Base-by-base conservation (phyloP, 2,329 filamentous ascomycete genomes). In the Paracorniculantispora psalliotae region DNA sequence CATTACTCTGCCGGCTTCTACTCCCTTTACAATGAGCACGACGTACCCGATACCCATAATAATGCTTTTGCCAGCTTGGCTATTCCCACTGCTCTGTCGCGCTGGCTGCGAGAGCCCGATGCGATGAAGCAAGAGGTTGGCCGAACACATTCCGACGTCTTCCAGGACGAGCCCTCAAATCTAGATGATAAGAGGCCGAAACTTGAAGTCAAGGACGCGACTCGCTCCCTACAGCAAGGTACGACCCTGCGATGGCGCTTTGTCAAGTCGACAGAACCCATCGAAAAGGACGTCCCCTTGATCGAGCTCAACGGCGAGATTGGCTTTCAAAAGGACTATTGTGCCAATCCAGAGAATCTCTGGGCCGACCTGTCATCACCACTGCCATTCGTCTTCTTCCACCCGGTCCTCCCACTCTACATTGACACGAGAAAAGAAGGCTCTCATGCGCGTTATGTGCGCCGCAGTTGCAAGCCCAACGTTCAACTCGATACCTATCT, bases 391-490 rank as follows among this genome's bases (percentile, higher is more conserved):
- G 89, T 93, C 25, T 91, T 92, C 70, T 93, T 97, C 73, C 92
- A 96, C 67, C 91, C 92, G 1, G 82, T 87, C 60, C 83, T 97
- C 9, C 93, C 93, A 0, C 83, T 99, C 13, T 96, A 92, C 74
- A 94, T 99, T 67, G 94, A 97, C 72, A 94, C 92, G 10, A 83
- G 94, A 61, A 85, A 84, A 70, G 91, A 96, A 75, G 94, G 93
- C 23, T 96, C 91, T 4, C 78, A 86, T 37, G 86, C 94, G 59
- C 89, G 94, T 47, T 97, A 94, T 69, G 86, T 96, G n/a, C 86
- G 94, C 59, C 85, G 93, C 64, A 97, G 94, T 67, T 99, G 94
- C 76, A 86, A 84, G 62, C 91, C 94, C 1, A 99, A 97, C 68
- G 85, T 94, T n/a, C 82, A 84, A 33, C 79, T 97, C 66, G 92